Evolutionary conservation across 1,284 basidiomycete genomes (phyloP).

Genomic region (Hymenochaete sp.): DNA sequence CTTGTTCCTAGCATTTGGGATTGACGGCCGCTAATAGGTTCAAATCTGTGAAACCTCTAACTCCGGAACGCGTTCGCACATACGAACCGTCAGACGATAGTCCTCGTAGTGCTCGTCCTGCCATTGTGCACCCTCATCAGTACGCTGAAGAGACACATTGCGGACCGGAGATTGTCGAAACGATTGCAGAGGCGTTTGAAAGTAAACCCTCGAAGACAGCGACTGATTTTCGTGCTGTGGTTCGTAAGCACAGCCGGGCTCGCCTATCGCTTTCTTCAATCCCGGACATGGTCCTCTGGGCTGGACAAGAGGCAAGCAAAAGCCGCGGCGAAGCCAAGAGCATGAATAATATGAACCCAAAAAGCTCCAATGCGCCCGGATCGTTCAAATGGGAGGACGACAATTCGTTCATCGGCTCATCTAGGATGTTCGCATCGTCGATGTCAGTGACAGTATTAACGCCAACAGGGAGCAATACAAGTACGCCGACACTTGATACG

Average conservation of each 20-base stretch:
- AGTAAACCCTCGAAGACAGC: background rate
- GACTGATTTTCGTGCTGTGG: too few species aligned
- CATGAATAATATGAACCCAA: background rate
- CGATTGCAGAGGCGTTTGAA: constrained; percentile 6
- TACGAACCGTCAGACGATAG: too few species aligned
- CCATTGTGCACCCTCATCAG: constrained; percentile 10
- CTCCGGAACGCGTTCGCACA: too few species aligned
- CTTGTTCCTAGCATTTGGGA: too few species aligned
- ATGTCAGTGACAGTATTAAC: too few species aligned
- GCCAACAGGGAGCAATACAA: background rate
- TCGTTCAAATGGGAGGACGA: too few species aligned
- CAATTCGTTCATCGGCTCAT: too few species aligned
- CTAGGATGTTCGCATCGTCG: too few species aligned
- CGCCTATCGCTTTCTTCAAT: background rate
- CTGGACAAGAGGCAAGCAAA: constrained; percentile 9
- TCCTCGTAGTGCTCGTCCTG: too few species aligned
- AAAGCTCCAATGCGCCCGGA: background rate
- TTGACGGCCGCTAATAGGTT: too few species aligned
- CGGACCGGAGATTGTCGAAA: constrained; percentile 3
- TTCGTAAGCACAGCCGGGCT: too few species aligned
- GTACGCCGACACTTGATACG: background rate
- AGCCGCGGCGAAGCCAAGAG: background rate
- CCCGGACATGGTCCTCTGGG: constrained; percentile 12
- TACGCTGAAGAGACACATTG: constrained; percentile 7
- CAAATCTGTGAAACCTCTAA: too few species aligned